phyloP scores from a whole-genome alignment of 1,139 yeast genomes.

The Yamadazyma triangularis region DNA sequence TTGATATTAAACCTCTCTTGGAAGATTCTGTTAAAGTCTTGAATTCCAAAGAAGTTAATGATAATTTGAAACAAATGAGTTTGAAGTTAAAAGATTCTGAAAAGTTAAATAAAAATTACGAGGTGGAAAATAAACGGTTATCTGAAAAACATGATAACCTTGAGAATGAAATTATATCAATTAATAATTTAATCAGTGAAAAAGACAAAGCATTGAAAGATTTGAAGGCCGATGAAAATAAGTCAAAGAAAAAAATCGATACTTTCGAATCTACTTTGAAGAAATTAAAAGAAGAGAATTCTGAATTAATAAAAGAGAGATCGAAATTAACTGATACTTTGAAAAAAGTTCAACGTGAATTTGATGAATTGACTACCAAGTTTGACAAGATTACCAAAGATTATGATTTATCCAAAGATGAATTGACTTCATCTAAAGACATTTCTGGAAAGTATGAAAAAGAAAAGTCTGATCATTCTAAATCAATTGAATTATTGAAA shows the following conservation, averaged over 20 bases:
- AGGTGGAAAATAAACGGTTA: constrained; percentile 46
- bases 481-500: constrained; percentile 12
- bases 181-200: constrained; percentile 22
- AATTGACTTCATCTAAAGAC: constrained; percentile 4
- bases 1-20: constrained; percentile 71
- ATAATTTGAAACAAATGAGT: constrained; percentile 35
- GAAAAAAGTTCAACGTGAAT: constrained; percentile 14
- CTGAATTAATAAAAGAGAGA: constrained; percentile 14
- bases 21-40: constrained; percentile 60
- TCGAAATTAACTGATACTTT: constrained; percentile 12
- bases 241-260: constrained; percentile 17
- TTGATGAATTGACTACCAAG: constrained; percentile 23
- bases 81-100: constrained; percentile 38
- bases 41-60: constrained; percentile 53
- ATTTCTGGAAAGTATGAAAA: constrained; percentile 5
- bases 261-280: constrained; percentile 11
- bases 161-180: constrained; percentile 34
- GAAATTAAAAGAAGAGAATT: constrained; percentile 15
- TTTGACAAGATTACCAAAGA: constrained; percentile 14
- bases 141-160: constrained; percentile 46
- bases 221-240: constrained; percentile 21
- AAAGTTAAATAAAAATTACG: constrained; percentile 37
- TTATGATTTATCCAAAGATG: constrained; percentile 11
- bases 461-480: constrained; percentile 17
- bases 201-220: constrained; percentile 22